Evolutionary conservation across 495 filamentous ascomycete genomes (phyloP), one percentile per base, ranked within the genome.

Genomic region (Bryoglossum gracile): DNA sequence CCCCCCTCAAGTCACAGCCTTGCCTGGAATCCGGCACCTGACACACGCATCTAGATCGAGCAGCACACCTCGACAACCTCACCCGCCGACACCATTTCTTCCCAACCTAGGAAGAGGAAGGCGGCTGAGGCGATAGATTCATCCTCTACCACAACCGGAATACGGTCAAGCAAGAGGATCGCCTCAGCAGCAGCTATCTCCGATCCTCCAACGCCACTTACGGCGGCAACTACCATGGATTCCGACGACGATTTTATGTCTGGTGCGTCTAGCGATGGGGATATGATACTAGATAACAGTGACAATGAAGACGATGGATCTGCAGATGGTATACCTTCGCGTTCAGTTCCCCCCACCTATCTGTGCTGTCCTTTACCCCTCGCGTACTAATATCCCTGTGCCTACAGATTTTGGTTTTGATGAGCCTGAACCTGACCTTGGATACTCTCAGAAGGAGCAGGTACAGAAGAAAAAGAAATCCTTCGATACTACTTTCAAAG

Each of bases 191-290:
- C 72, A 39, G 26, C 67, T 43, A 62, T 63, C 34, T 69, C 72
- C 10, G 37, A 30, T 38, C 76, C 80, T 14, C 72, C 76, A 17
- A 79, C 81, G n/a, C 82, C 83, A 22, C 68, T 75, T 43, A 87
- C 80, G 25, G 72, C 72, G 19, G 57, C 59, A 47, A 81, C 71
- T 14, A 69, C 68, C 51, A 97, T 97, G 92, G 91, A 95, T 62
- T 95, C 92, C 10, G 92, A 97, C 55, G 91, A 97, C 63, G 92
- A 97, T 54, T 89, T 91, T 62, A 86, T 94, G 76, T 94, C 86
- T 43, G 57, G 53, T 50, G 73, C 81, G 55, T 90, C 87, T 13
- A 94, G 85, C 61, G 80, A 78, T 32, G 81, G 84, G 41, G 58
- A 57, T n/a, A 77, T 80, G 42, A 81, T 90, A 41, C 74, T 73